phyloP scores from a whole-genome alignment of 139 green algal species.

The Tetradesmus lagerheimii region DNA sequence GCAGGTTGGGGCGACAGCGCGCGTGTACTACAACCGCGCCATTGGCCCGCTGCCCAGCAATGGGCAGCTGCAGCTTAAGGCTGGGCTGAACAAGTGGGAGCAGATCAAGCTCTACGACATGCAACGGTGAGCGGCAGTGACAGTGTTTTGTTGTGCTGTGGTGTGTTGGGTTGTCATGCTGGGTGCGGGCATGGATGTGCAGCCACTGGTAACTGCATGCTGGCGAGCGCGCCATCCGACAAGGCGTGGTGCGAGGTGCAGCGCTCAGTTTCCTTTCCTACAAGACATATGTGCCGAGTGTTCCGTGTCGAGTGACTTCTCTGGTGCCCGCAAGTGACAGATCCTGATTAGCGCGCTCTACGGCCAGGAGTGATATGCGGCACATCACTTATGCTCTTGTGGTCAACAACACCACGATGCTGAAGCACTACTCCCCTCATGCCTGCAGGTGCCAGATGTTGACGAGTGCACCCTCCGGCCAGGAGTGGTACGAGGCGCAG shows the following conservation, averaged over 20 bases:
- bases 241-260: no score
- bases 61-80: conserved; percentile 71
- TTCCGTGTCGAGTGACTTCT: no score
- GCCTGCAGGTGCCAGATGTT: conserved; percentile 10
- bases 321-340: no score
- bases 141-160: neutral
- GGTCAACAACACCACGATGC: neutral
- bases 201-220: no score
- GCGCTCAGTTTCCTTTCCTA: no score
- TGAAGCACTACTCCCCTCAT: neutral
- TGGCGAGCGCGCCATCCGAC: no score
- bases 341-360: no score
- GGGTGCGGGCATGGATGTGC: no score
- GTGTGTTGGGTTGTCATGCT: no score
- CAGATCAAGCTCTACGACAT: conserved; percentile 27
- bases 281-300: no score
- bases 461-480: neutral
- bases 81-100: conserved; percentile 89
- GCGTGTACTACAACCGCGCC: conserved; percentile 81
- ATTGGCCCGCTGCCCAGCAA: conserved; percentile 64
- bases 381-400: no score
- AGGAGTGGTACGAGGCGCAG: conserved; percentile 68
- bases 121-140: neutral
- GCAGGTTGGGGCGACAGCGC: conserved; percentile 48
- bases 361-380: no score